Percentiles rank a stretch among this genome's conserved stretches.
phyloP scores from a whole-genome alignment of 2,329 filamentous ascomycete genomes.

The Pyrenophora graminea region DNA sequence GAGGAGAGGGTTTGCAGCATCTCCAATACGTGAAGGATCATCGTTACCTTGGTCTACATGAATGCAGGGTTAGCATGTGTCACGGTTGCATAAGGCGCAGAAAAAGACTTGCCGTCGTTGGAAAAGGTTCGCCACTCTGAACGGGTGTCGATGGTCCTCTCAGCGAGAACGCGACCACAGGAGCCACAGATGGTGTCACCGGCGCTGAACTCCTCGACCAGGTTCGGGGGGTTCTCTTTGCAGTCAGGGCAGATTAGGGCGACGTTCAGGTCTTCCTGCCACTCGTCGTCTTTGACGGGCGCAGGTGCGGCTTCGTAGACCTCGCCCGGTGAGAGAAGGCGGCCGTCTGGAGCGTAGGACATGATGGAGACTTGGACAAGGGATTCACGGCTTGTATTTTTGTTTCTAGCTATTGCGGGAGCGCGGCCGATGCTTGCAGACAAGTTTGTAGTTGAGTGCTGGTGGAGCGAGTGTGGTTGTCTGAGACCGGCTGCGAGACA shows the following conservation, averaged over 20 bases:
- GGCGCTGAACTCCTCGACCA: slow-evolving; percentile 89
- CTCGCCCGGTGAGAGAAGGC: slow-evolving; percentile 51
- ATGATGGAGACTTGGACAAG: slow-evolving; percentile 23
- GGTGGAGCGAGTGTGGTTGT: slow-evolving; percentile 24
- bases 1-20: slow-evolving; percentile 85
- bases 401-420: slow-evolving; percentile 20
- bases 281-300: slow-evolving; percentile 52
- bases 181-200: slow-evolving; percentile 91
- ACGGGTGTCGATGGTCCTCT: slow-evolving; percentile 90
- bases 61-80: slow-evolving; percentile 1
- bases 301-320: slow-evolving; percentile 47
- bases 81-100: not conserved
- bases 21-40: slow-evolving; percentile 96
- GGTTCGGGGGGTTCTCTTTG: slow-evolving; percentile 85
- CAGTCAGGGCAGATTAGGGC: slow-evolving; percentile 86
- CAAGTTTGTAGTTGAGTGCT: slow-evolving; percentile 20
- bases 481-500: slow-evolving; percentile 20
- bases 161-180: slow-evolving; percentile 87
- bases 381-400: slow-evolving; percentile 12
- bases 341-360: slow-evolving; percentile 42
- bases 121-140: slow-evolving; percentile 99
- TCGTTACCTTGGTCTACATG: slow-evolving; percentile 77
- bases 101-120: slow-evolving; percentile 67
- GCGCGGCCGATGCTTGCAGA: slow-evolving; percentile 17
- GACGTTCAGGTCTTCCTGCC: slow-evolving; percentile 84